Percentiles rank a stretch among this genome's conserved stretches.
Conservation (phyloP, 2,329 filamentous ascomycete species). For the Exophiala lecanii-corni region DNA sequence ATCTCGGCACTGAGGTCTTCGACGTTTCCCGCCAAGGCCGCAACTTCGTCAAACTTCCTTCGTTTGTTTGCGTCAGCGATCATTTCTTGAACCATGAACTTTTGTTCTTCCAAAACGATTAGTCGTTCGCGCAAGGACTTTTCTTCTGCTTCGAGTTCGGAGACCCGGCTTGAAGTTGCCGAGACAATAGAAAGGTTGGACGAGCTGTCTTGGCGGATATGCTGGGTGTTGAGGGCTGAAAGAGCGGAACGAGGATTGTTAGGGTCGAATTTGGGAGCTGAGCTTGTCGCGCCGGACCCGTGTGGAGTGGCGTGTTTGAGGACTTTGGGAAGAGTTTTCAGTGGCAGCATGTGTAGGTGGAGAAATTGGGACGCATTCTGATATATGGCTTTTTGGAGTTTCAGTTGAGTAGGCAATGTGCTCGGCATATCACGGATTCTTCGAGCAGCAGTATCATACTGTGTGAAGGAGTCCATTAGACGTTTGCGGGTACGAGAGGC, state of each 20-base stretch:
- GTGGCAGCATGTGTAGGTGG: conserved; percentile 83
- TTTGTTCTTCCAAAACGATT: conserved; percentile 84
- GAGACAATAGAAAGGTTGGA: conserved; percentile 50
- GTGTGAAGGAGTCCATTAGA: conserved; percentile 80
- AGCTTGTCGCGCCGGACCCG: conserved; percentile 29
- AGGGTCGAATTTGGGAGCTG: conserved; percentile 5
- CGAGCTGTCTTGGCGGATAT: conserved; percentile 45
- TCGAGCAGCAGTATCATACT: conserved; percentile 78
- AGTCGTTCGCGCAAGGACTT: conserved; percentile 73
- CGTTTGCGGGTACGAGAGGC: conserved; percentile 86
- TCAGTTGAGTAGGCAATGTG: conserved; percentile 64
- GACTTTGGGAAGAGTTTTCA: conserved; percentile 69
- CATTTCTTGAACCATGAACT: conserved; percentile 84
- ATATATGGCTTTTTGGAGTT: conserved; percentile 76
- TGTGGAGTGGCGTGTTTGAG: conserved; percentile 58
- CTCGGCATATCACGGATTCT: conserved; percentile 75
- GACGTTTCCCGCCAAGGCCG: conserved; percentile 70
- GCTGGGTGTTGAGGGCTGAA: conserved; percentile 56
- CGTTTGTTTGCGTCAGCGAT: conserved; percentile 69
- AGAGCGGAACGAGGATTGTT: conserved; percentile 43
- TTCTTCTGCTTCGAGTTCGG: conserved; percentile 73
- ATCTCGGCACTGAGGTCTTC: conserved; percentile 81
- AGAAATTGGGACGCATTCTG: conserved; percentile 77
- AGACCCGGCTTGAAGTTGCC: conserved; percentile 46
- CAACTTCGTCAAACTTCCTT: conserved; percentile 80